A percentile compares a stretch with the other conserved stretches of the same genome.
phyloP scores from a whole-genome alignment of 2,329 filamentous ascomycete genomes.

The Monilinia fructigena region DNA sequence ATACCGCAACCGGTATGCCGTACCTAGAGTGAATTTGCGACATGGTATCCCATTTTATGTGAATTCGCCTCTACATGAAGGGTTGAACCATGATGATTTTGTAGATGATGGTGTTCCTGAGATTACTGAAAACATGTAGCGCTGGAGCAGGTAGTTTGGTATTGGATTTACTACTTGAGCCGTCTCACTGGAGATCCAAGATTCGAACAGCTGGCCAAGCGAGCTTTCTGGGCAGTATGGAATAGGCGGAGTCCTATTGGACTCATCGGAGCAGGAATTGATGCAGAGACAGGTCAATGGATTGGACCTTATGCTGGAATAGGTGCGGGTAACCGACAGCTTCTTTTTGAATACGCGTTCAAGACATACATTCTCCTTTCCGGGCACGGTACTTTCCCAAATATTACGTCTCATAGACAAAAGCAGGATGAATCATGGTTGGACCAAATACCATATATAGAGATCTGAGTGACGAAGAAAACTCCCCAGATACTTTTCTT shows the following conservation, averaged over 20 bases:
- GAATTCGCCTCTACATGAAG: constrained; percentile 75
- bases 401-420: constrained; percentile 42
- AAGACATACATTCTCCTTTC: constrained; percentile 92
- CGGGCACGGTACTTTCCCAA: constrained; percentile 62
- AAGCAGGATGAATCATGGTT: constrained; percentile 46
- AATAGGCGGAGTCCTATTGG: constrained; percentile 78
- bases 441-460: constrained; percentile 60
- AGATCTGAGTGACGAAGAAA: constrained; percentile 61
- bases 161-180: constrained; percentile 86
- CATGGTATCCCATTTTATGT: constrained; percentile 89
- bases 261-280: constrained; percentile 86
- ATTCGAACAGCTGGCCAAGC: constrained; percentile 88
- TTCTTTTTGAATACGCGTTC: constrained; percentile 97
- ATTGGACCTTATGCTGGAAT: constrained; percentile 87
- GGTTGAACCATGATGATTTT: constrained; percentile 47
- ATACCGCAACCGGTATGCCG: constrained; percentile 84
- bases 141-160: constrained; percentile 95
- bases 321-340: constrained; percentile 92
- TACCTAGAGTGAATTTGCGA: constrained; percentile 89
- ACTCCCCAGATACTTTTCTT: constrained; percentile 76
- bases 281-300: constrained; percentile 89
- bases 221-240: constrained; percentile 98
- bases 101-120: constrained; percentile 49
- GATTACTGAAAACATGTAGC: constrained; percentile 94
- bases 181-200: constrained; percentile 79